phyloP scores from a whole-genome alignment of 1,139 yeast species.

The Kodamaea sp. region DNA sequence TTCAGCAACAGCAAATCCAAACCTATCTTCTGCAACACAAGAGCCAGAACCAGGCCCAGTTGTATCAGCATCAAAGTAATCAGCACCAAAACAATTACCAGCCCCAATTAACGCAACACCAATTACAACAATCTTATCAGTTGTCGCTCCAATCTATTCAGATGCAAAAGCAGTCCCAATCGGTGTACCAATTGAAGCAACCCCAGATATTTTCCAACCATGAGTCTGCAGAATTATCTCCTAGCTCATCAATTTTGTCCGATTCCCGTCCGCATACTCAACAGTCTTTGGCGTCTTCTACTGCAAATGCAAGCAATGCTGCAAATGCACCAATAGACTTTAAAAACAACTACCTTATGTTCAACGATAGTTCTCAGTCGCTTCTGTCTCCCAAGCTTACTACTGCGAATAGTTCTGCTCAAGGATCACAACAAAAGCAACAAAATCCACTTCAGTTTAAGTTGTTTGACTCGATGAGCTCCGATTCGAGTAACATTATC shows the following conservation, averaged over 20 bases:
- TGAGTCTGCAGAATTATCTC: slow-evolving; percentile 7
- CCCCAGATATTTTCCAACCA: slow-evolving; percentile 9
- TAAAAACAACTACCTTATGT: slow-evolving; percentile 18
- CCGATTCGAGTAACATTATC: slow-evolving; percentile 12
- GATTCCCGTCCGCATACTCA: slow-evolving; percentile 8
- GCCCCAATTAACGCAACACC: slow-evolving; percentile 10
- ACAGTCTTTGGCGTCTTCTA: slow-evolving; percentile 1
- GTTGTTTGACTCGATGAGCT: slow-evolving; percentile 20
- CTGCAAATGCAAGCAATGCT: slow-evolving; percentile 1
- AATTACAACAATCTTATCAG: slow-evolving; percentile 11
- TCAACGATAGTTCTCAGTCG: slow-evolving; percentile 24
- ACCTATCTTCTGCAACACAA: slow-evolving; percentile 18
- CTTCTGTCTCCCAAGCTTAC: slow-evolving; percentile 21
- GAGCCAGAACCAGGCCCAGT: slow-evolving; percentile 15
- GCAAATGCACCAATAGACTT: slow-evolving; percentile 13
- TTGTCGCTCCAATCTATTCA: slow-evolving; percentile 14
- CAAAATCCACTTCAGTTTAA: slow-evolving; percentile 17
- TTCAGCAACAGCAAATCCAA: slow-evolving; percentile 12
- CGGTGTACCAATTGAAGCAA: slow-evolving; percentile 5
- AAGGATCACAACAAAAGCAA: slow-evolving; percentile 7
- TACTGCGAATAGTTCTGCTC: slow-evolving; percentile 1
- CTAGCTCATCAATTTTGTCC: slow-evolving; percentile 6
- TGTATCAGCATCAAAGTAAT: slow-evolving; percentile 12
- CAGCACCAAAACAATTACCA: slow-evolving; percentile 13
- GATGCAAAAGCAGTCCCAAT: slow-evolving; percentile 11